Evolutionary conservation across 805 yeast genomes (phyloP), one percentile per base, ranked within the genome.

Genomic region (Saccharomycopsis sp.): DNA sequence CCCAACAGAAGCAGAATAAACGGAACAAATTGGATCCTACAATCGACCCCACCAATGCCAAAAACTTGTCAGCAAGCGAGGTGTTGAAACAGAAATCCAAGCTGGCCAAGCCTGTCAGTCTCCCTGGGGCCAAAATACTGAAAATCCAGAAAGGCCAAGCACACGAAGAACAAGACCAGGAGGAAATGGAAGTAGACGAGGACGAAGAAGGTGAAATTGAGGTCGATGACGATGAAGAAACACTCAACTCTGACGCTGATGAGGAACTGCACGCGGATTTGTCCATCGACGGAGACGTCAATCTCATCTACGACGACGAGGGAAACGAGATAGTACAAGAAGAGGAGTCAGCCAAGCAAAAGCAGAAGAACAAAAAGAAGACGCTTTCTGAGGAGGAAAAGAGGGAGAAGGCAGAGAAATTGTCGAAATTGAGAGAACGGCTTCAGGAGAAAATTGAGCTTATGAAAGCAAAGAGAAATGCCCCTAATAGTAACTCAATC

Each of bases 401-500:
- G 67, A 69, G 68, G 61, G 76, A 73, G 57, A 80, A 73, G 56
- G 76, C 79, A 52, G 81, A 78, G 59, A 81, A 84, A 44, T 72
- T 90, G 53, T 80, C 80, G 3, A 86, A 82, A 64, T 77, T 94
- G 60, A 83, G 91, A 66, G 86, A 84, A n/a, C 87, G 87, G 69
- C 79, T 94, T 50, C 85, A 92, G 29, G 80, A 79, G 16, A 89
- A 84, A 69, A 91, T 94, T 62, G 79, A 75, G 57, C 73, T 72
- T 7, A 66, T 94, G 73, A 83, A 84, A 64, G 91, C 85, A 57
- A 87, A 82, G 71, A 83, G 99, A 69, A 91, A 87, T 66, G 99
- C 98, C 1, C 94, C 95, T 0, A 98, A 98, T 1, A 75, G 91
- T 0, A 85, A 82, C 51, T 83, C 78, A 2, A 75, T 79, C 2